Evolutionary conservation across 169 alveolate species (phyloP).

Genomic region (Cyclospora cayetanensis): DNA sequence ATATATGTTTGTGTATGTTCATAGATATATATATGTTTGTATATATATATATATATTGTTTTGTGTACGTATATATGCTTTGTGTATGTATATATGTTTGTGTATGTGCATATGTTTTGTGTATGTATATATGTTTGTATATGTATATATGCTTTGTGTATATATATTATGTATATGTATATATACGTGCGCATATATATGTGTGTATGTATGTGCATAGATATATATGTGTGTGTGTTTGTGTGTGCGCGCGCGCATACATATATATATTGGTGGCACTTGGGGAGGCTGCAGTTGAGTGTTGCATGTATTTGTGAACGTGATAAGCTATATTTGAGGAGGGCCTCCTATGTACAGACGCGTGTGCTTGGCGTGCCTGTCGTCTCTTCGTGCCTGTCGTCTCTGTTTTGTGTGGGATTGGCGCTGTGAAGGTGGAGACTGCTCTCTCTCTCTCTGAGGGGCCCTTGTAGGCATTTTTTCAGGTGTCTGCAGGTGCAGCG

Average conservation of each 20-base stretch:
- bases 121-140: too few species aligned
- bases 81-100: too few species aligned
- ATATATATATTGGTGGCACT: neutral
- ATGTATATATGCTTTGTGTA: too few species aligned
- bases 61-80: too few species aligned
- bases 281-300: neutral
- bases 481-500: neutral
- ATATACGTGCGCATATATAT: neutral
- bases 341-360: neutral
- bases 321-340: neutral
- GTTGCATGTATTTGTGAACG: neutral
- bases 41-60: too few species aligned
- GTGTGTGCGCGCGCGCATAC: neutral
- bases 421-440: neutral
- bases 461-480: neutral
- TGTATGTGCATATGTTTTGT: too few species aligned
- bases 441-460: neutral
- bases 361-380: neutral
- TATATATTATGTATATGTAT: too few species aligned
- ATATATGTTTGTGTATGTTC: too few species aligned
- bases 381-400: neutral
- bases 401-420: neutral
- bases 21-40: too few species aligned
- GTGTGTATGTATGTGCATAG: neutral
- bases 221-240: neutral